These are phyloP conservation scores for Lipomyces kockii DNA, from an alignment of 805 yeast species.

Conservation along the genomic window DNA sequence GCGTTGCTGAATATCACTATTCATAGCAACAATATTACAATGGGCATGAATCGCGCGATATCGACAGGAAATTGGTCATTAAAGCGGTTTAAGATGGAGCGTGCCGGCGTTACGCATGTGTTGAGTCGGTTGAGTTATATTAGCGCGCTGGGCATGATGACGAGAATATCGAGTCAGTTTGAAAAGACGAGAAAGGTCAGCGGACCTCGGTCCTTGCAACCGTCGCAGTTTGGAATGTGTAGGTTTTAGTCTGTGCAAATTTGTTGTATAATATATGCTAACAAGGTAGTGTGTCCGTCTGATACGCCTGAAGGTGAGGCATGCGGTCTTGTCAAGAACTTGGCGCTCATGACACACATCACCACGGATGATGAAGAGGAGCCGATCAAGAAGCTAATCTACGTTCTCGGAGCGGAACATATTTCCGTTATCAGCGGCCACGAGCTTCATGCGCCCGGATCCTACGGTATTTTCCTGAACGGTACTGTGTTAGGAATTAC, in stretches of 20 bases:
- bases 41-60: conserved; percentile 93
- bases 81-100: conserved; percentile 98
- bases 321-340: conserved; percentile 95
- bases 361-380: conserved; percentile 97
- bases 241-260: conserved; percentile 8
- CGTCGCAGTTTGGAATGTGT: conserved; percentile 97
- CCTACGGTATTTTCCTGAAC: conserved; percentile 83
- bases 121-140: conserved; percentile 88
- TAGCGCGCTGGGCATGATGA: conserved; percentile 98
- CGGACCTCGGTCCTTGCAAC: conserved; percentile 98
- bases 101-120: conserved; percentile 99
- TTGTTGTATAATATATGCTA: neutral
- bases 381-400: conserved; percentile 79
- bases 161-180: conserved; percentile 97
- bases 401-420: conserved; percentile 85
- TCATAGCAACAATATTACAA: conserved; percentile 90
- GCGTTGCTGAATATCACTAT: conserved; percentile 87
- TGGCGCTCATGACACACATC: conserved; percentile 97
- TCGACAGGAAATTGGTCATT: conserved; percentile 99
- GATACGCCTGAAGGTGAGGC: conserved; percentile 99
- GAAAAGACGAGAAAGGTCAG: conserved; percentile 97
- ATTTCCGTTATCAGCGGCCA: conserved; percentile 81
- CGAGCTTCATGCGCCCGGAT: conserved; percentile 73
- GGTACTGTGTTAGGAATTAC: conserved; percentile 95
- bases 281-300: conserved; percentile 75